phyloP scores from a whole-genome alignment of 306 rosid species.

The Lathyrus oleraceus region DNA sequence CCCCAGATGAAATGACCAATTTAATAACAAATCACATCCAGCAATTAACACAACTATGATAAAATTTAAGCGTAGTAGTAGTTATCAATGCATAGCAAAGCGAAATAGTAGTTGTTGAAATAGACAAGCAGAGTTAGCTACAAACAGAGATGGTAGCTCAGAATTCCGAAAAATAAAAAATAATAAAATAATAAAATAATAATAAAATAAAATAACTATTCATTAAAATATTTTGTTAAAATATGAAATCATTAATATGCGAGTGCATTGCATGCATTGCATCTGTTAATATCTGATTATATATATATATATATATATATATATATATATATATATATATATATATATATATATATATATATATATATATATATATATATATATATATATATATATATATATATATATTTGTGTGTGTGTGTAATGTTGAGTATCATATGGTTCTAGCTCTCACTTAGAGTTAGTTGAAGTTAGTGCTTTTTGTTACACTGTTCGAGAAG shows the following conservation, averaged over 20 bases:
- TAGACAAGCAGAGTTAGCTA: neutral
- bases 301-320: no score
- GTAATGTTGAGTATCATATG: neutral
- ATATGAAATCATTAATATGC: neutral
- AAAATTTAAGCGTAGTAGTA: neutral
- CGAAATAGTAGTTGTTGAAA: neutral
- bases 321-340: no score
- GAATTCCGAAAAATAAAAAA: neutral
- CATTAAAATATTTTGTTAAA: neutral
- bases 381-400: no score
- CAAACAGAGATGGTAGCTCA: neutral
- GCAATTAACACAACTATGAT: neutral
- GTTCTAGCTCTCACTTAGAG: neutral
- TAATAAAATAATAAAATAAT: no score
- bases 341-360: no score
- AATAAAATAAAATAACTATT: neutral
- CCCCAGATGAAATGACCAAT: constrained; percentile 36
- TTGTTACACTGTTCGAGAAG: neutral
- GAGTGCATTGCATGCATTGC: no score
- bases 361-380: no score
- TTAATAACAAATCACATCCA: constrained; percentile 29
- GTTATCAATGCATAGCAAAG: neutral
- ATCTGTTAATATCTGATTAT: no score
- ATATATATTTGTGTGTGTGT: no score
- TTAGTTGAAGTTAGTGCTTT: neutral